These are phyloP conservation scores for Chamaenerion angustifolium DNA, from an alignment of 345 rosid species.

Conservation along the genomic window DNA sequence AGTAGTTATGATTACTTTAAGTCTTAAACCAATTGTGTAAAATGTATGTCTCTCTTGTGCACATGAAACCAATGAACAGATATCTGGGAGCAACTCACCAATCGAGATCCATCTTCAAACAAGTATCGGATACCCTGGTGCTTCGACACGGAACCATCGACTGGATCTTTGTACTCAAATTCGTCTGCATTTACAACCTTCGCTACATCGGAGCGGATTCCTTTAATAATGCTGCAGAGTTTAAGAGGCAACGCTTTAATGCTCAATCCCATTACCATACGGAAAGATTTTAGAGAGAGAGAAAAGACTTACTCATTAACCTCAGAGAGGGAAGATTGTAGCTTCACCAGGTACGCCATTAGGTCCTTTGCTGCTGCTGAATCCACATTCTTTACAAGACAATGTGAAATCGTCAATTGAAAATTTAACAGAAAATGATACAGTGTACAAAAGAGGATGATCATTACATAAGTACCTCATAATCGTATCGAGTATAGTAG, in stretches of 20 bases:
- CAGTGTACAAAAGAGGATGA: background rate
- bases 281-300: background rate
- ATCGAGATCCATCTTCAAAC: conserved; percentile 88
- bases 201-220: conserved; percentile 52
- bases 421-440: background rate
- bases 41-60: background rate
- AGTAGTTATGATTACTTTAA: no score
- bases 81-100: conserved; percentile 50
- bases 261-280: background rate
- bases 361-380: conserved; percentile 82
- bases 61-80: background rate
- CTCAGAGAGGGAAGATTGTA: conserved; percentile 67
- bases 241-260: background rate
- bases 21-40: no score
- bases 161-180: conserved; percentile 96
- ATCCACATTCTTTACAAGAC: conserved; percentile 70
- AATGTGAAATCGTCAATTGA: conserved; percentile 3
- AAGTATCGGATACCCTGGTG: conserved; percentile 92
- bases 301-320: conserved; percentile 49
- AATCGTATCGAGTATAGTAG: conserved; percentile 95
- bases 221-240: conserved; percentile 51
- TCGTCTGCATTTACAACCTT: conserved; percentile 72
- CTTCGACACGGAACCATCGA: conserved; percentile 87
- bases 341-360: conserved; percentile 69
- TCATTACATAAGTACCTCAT: conserved; percentile 44